Percentiles rank a stretch among this genome's conserved stretches.
Conservation (phyloP, 2,329 filamentous ascomycete species). For the Albophoma yamanashiensis region DNA sequence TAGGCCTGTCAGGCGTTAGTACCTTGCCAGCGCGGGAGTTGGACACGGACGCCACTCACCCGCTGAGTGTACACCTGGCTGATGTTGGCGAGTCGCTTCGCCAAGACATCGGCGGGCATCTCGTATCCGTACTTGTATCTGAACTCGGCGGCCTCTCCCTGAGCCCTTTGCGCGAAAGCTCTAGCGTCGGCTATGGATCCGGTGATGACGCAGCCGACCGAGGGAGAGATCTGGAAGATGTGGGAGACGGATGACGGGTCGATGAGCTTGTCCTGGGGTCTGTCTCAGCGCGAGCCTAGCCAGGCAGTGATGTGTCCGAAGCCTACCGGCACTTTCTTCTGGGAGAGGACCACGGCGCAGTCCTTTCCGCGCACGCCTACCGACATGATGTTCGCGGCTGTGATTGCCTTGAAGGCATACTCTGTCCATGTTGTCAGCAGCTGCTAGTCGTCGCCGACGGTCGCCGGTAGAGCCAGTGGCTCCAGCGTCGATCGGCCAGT, state of each 20-base stretch:
- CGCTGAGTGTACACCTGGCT: slow-evolving; percentile 98
- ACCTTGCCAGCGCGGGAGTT: too few relatives aligned
- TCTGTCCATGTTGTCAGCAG: slow-evolving; percentile 41
- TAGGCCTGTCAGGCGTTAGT: slow-evolving; percentile 50
- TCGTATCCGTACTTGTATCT: slow-evolving; percentile 98
- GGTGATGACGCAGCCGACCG: slow-evolving; percentile 96
- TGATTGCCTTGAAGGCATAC: slow-evolving; percentile 99
- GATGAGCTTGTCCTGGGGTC: slow-evolving; percentile 86
- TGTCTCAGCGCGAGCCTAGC: slow-evolving; percentile 1
- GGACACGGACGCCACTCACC: slow-evolving; percentile 41
- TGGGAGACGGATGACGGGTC: slow-evolving; percentile 94
- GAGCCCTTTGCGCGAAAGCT: slow-evolving; percentile 83
- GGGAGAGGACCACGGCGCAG: slow-evolving; percentile 92
- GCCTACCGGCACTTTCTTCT: slow-evolving; percentile 98
- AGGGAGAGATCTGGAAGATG: slow-evolving; percentile 93
- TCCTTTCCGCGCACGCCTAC: slow-evolving; percentile 92
- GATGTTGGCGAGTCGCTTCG: slow-evolving; percentile 96
- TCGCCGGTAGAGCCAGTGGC: neutral
- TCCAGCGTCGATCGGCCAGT: neutral
- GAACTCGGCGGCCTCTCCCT: slow-evolving; percentile 95
- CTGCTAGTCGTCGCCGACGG: neutral
- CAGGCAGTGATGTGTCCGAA: neutral
- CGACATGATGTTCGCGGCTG: slow-evolving; percentile 97
- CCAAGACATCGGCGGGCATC: slow-evolving; percentile 95
- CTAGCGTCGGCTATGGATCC: slow-evolving; percentile 96